Percentiles rank a stretch among this genome's conserved stretches.
Evolutionary conservation across 148 eudicot genomes (phyloP).

Genomic region (Vaccinium vitisidaea): DNA sequence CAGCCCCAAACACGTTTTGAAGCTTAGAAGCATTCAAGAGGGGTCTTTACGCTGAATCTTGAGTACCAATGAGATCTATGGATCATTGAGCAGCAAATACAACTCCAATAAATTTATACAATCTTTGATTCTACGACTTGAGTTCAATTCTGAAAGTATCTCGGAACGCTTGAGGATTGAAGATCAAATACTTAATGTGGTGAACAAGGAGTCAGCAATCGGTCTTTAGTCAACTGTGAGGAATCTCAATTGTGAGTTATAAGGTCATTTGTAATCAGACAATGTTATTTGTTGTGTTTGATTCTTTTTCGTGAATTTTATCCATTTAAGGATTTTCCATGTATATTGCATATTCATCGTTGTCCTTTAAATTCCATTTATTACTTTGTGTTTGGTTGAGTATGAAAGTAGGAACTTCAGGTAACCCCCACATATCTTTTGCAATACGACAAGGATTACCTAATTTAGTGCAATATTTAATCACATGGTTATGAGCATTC

Average conservation of each 20-base stretch:
- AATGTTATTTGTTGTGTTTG: not conserved
- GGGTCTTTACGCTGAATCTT: not conserved
- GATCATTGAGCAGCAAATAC: not conserved
- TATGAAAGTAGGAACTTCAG: no score
- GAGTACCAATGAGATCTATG: not conserved
- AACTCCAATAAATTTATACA: not conserved
- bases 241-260: not conserved
- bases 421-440: no score
- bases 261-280: not conserved
- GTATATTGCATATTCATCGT: no score
- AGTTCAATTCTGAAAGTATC: not conserved
- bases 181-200: not conserved
- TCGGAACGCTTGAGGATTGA: not conserved
- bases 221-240: not conserved
- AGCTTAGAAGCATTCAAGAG: not conserved
- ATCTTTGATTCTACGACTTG: not conserved
- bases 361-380: no score
- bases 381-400: no score
- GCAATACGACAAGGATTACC: no score
- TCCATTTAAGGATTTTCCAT: no score
- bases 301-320: no score
- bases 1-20: not conserved
- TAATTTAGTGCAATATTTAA: no score
- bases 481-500: no score
- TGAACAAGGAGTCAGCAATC: not conserved